These are phyloP conservation scores for Xylaria grammica DNA, from an alignment of 495 filamentous ascomycete species.

Conservation along the genomic window DNA sequence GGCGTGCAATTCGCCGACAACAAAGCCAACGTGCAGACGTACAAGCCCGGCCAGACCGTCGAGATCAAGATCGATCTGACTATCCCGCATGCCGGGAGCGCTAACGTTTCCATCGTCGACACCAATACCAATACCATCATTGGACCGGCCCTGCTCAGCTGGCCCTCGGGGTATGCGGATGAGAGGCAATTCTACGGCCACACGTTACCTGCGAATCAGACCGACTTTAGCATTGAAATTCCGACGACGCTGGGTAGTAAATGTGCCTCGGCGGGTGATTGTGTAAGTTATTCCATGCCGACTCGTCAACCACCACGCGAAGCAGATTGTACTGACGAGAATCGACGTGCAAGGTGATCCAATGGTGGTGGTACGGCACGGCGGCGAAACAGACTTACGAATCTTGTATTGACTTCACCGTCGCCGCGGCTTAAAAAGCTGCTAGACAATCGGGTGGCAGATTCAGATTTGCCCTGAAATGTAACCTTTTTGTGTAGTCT, in stretches of 20 bases:
- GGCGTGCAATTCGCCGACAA: slow-evolving; percentile 76
- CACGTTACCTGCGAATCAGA: slow-evolving; percentile 62
- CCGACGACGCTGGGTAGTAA: slow-evolving; percentile 60
- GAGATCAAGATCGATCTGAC: slow-evolving; percentile 55
- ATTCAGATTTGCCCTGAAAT: neutral
- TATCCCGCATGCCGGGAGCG: slow-evolving; percentile 68
- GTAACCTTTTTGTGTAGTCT: neutral
- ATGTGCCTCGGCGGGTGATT: slow-evolving; percentile 65
- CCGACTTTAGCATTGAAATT: slow-evolving; percentile 68
- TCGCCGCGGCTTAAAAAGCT: slow-evolving; percentile 34
- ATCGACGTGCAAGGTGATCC: slow-evolving; percentile 54
- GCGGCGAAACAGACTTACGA: slow-evolving; percentile 75
- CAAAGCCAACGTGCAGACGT: slow-evolving; percentile 65
- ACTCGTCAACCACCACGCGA: neutral
- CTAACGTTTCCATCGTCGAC: slow-evolving; percentile 74
- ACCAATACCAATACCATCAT: slow-evolving; percentile 65
- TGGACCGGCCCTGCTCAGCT: slow-evolving; percentile 57
- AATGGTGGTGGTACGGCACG: slow-evolving; percentile 73
- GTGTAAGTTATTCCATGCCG: slow-evolving; percentile 45
- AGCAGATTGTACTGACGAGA: neutral
- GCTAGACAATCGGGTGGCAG: neutral
- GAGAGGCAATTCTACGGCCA: slow-evolving; percentile 54
- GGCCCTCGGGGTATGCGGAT: slow-evolving; percentile 54
- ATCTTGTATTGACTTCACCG: slow-evolving; percentile 72
- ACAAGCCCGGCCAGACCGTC: slow-evolving; percentile 64